A percentile compares a stretch with the other conserved stretches of the same genome.
Evolutionary conservation across 768 basidiomycete species (phyloP).

Genomic region (Chiua virens): DNA sequence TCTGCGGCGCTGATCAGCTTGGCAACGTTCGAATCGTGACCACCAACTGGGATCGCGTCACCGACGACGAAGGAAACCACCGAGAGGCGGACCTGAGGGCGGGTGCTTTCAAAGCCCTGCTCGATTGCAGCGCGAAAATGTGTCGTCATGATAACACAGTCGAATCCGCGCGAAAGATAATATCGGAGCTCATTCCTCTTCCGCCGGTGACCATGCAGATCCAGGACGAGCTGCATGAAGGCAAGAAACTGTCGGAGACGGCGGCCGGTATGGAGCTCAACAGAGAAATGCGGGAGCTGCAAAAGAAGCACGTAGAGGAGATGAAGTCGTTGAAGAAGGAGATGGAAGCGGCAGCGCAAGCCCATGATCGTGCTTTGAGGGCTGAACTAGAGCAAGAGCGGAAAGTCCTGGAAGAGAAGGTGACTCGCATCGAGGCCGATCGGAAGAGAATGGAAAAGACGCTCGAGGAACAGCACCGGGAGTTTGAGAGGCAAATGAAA

Average conservation of each 20-base stretch:
- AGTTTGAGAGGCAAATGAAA: neutral
- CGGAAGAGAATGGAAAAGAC: neutral
- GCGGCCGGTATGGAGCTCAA: conserved; percentile 43
- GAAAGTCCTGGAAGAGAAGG: conserved; percentile 2
- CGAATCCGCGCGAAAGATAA: conserved; percentile 41
- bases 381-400: conserved; percentile 3
- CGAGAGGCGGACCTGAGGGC: conserved; percentile 32
- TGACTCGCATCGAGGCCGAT: neutral
- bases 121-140: conserved; percentile 42
- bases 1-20: conserved; percentile 45
- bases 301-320: conserved; percentile 40
- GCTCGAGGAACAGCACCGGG: conserved; percentile 1
- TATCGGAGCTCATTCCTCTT: conserved; percentile 38
- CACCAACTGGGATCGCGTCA: conserved; percentile 44
- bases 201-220: conserved; percentile 41
- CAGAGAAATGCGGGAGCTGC: conserved; percentile 42
- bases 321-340: conserved; percentile 40
- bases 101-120: conserved; percentile 43
- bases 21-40: conserved; percentile 47
- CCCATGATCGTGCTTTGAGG: neutral
- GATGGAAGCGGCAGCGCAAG: conserved; percentile 39
- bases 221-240: conserved; percentile 45
- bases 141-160: conserved; percentile 37
- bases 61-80: conserved; percentile 20
- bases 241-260: conserved; percentile 45